Conservation (phyloP, 2,329 filamentous ascomycete species). For the Neocatenulostroma microsporum region DNA sequence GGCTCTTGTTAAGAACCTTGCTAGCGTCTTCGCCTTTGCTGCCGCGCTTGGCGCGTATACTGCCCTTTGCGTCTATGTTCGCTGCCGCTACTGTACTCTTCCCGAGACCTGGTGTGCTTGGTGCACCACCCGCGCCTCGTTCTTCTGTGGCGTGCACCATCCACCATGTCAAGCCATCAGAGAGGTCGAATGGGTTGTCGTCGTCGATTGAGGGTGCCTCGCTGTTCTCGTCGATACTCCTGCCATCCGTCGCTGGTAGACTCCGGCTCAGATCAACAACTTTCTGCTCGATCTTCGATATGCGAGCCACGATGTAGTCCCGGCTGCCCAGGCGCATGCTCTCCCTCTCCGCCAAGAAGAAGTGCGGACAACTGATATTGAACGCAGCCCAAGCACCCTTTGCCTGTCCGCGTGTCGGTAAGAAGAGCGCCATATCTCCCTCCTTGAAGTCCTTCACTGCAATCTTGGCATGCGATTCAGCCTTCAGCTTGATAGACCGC, state of each 20-base stretch:
- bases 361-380: slow-evolving; percentile 94
- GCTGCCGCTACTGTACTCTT: slow-evolving; percentile 88
- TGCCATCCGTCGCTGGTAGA: slow-evolving; percentile 49
- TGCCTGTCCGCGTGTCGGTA: slow-evolving; percentile 83
- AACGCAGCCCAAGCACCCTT: slow-evolving; percentile 97
- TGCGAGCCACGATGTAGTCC: slow-evolving; percentile 95
- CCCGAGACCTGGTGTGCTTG: slow-evolving; percentile 82
- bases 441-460: slow-evolving; percentile 94
- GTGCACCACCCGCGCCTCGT: slow-evolving; percentile 62
- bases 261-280: slow-evolving; percentile 71
- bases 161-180: slow-evolving; percentile 92
- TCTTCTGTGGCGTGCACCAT: slow-evolving; percentile 89
- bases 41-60: slow-evolving; percentile 40
- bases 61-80: slow-evolving; percentile 78
- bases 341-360: slow-evolving; percentile 91
- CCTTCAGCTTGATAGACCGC: slow-evolving; percentile 69
- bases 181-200: slow-evolving; percentile 94
- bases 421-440: slow-evolving; percentile 85
- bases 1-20: slow-evolving; percentile 62
- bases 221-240: slow-evolving; percentile 44
- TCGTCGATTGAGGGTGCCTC: slow-evolving; percentile 60
- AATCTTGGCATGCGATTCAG: slow-evolving; percentile 90
- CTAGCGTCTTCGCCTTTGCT: slow-evolving; percentile 38
- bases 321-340: slow-evolving; percentile 72
- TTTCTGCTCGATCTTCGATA: slow-evolving; percentile 82